These are phyloP conservation scores for Striga hermonthica DNA, from an alignment of 305 asterid species.

Conservation along the genomic window DNA sequence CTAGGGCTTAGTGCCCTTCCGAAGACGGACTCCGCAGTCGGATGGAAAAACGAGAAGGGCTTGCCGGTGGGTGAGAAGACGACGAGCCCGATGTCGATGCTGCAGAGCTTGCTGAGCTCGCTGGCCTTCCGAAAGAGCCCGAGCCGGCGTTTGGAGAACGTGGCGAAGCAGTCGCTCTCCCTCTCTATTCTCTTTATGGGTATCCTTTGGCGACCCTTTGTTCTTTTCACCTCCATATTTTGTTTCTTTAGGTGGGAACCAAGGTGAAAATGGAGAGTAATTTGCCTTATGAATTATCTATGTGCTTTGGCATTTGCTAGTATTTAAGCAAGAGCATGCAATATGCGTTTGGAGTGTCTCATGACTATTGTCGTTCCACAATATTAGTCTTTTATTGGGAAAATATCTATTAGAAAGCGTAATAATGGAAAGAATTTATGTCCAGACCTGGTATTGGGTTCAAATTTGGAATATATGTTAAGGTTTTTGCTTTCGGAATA, in stretches of 20 bases:
- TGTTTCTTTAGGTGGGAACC: background rate
- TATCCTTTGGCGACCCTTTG: slow-evolving; percentile 40
- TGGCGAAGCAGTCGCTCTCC: slow-evolving; percentile 31
- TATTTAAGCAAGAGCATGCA: too few relatives aligned
- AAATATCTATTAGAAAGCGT: too few relatives aligned
- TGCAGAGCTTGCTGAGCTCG: slow-evolving; percentile 34
- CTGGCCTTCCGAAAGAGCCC: slow-evolving; percentile 36
- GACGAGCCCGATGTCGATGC: slow-evolving; percentile 36
- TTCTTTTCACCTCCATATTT: slow-evolving; percentile 32
- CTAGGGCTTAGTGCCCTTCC: background rate
- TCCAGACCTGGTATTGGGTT: too few relatives aligned
- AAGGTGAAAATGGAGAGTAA: too few relatives aligned
- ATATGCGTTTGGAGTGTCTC: too few relatives aligned
- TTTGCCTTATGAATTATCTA: too few relatives aligned
- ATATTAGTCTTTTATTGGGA: too few relatives aligned
- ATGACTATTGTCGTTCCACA: too few relatives aligned
- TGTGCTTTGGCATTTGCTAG: too few relatives aligned
- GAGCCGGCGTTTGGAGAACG: slow-evolving; percentile 37
- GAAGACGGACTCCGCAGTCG: slow-evolving; percentile 32
- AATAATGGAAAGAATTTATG: too few relatives aligned
- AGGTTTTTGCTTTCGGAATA: too few relatives aligned
- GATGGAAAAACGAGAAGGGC: slow-evolving; percentile 46
- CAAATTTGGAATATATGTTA: too few relatives aligned
- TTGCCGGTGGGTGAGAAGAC: slow-evolving; percentile 41
- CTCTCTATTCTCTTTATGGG: slow-evolving; percentile 33